Evolutionary conservation across 805 yeast genomes (phyloP).

Genomic region (Isabelozyma pseudorhagii): DNA sequence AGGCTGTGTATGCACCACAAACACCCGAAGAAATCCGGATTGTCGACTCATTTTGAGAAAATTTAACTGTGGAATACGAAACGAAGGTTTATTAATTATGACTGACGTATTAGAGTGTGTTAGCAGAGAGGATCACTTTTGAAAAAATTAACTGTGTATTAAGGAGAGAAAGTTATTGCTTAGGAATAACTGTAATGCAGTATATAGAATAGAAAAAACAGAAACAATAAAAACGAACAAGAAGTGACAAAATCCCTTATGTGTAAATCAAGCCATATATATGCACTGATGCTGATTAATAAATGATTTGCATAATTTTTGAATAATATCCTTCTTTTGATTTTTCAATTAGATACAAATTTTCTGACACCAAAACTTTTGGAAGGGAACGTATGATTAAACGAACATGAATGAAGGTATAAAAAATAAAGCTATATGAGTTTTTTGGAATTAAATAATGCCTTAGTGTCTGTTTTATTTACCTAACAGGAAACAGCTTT

Average conservation of each 20-base stretch:
- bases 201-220: not conserved
- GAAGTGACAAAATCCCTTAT: not conserved
- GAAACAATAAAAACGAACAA: not conserved
- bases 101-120: too few relatives aligned
- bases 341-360: not conserved
- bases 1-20: not conserved
- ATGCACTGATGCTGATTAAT: not conserved
- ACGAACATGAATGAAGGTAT: not conserved
- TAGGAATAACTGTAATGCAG: not conserved
- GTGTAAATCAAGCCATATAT: not conserved
- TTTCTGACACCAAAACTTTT: not conserved
- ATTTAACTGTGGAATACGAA: too few relatives aligned
- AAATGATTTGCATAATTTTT: too few relatives aligned
- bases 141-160: not conserved
- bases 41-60: not conserved
- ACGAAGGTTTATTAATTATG: too few relatives aligned
- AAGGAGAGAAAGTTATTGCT: not conserved
- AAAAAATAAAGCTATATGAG: not conserved
- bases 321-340: too few relatives aligned
- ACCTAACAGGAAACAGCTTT: slow-evolving; percentile 13
- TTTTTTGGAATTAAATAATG: not conserved
- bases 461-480: not conserved
- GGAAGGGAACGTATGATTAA: not conserved
- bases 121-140: too few relatives aligned
- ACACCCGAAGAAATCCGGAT: too few relatives aligned